phyloP scores from a whole-genome alignment of 2,329 filamentous ascomycete genomes.

The Achaetomium macrosporum region DNA sequence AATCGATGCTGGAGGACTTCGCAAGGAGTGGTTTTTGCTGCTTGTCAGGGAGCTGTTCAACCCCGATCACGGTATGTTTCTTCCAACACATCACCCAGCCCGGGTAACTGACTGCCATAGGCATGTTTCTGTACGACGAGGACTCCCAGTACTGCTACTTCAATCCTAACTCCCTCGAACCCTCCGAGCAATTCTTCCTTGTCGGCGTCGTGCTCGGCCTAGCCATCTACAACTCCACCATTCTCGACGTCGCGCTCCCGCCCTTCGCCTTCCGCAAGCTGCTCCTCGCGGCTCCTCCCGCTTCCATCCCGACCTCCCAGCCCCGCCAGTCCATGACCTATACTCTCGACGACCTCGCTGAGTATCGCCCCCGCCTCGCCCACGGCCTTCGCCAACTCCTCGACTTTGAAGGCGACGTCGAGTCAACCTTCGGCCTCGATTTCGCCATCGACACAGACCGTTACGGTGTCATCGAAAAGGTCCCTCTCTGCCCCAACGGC shows the following conservation, averaged over 20 bases:
- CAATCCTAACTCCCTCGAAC: slow-evolving; percentile 84
- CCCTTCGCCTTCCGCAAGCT: slow-evolving; percentile 88
- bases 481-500: slow-evolving; percentile 69
- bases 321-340: slow-evolving; percentile 62
- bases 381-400: slow-evolving; percentile 69
- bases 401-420: slow-evolving; percentile 74
- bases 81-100: not conserved
- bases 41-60: slow-evolving; percentile 87
- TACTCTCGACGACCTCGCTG: slow-evolving; percentile 73
- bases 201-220: slow-evolving; percentile 83
- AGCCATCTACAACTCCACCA: slow-evolving; percentile 92
- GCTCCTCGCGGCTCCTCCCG: slow-evolving; percentile 65
- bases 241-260: slow-evolving; percentile 80
- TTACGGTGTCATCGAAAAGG: slow-evolving; percentile 61
- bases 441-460: slow-evolving; percentile 73
- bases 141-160: slow-evolving; percentile 91
- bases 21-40: slow-evolving; percentile 92
- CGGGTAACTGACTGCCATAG: slow-evolving; percentile 36
- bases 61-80: slow-evolving; percentile 69
- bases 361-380: slow-evolving; percentile 72
- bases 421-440: slow-evolving; percentile 72
- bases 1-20: slow-evolving; percentile 79
- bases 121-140: slow-evolving; percentile 89
- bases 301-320: slow-evolving; percentile 50
- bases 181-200: slow-evolving; percentile 85